Conservation (phyloP, 1,139 yeast genomes). For the Debaryomyces udenii region DNA sequence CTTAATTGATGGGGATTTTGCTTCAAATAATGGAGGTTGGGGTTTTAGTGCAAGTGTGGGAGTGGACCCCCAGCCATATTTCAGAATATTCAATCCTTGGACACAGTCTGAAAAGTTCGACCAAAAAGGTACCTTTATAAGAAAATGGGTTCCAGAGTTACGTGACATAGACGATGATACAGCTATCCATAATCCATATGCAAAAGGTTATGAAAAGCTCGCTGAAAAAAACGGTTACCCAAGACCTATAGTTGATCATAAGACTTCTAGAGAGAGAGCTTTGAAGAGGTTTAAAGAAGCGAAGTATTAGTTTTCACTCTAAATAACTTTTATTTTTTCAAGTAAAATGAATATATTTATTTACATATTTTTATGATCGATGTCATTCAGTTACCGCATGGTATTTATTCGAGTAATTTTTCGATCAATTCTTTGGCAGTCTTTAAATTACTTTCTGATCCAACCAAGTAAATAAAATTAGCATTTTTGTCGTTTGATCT, state of each 20-base stretch:
- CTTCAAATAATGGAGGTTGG: constrained; percentile 63
- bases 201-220: constrained; percentile 18
- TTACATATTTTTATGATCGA: too few relatives aligned
- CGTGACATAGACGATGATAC: constrained; percentile 29
- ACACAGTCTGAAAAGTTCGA: constrained; percentile 54
- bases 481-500: constrained; percentile 52
- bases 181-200: constrained; percentile 42
- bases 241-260: constrained; percentile 44
- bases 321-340: not conserved
- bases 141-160: constrained; percentile 55
- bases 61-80: constrained; percentile 59
- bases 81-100: constrained; percentile 56
- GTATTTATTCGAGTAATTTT: constrained; percentile 14
- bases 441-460: constrained; percentile 34
- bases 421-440: constrained; percentile 33
- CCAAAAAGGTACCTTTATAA: constrained; percentile 47
- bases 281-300: constrained; percentile 41
- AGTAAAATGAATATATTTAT: too few relatives aligned
- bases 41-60: constrained; percentile 56
- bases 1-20: constrained; percentile 55
- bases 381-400: too few relatives aligned
- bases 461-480: constrained; percentile 34
- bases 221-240: constrained; percentile 40
- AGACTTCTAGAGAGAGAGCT: constrained; percentile 38
- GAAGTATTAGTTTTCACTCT: constrained; percentile 18